phyloP scores from a whole-genome alignment of 2,329 filamentous ascomycete genomes.

The Aureobasidium sp. region DNA sequence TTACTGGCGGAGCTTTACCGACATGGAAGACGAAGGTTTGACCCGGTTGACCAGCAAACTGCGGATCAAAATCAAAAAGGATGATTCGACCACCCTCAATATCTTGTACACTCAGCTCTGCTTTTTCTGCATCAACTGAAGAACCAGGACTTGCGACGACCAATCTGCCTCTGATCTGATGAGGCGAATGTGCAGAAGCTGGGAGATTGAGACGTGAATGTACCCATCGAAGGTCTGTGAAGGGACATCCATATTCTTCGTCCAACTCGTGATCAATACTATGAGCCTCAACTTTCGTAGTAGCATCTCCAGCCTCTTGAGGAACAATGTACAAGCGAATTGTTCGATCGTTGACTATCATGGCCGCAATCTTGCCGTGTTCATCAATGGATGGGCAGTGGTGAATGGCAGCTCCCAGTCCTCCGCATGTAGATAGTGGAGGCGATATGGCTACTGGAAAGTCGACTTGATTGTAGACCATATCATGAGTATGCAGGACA shows the following conservation, averaged over 20 bases:
- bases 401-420: slow-evolving; percentile 28
- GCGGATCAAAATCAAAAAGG: slow-evolving; percentile 26
- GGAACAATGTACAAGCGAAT: slow-evolving; percentile 29
- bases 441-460: slow-evolving; percentile 31
- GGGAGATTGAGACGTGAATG: slow-evolving; percentile 23
- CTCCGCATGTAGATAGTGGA: slow-evolving; percentile 28
- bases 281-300: slow-evolving; percentile 26
- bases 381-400: slow-evolving; percentile 28
- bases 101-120: slow-evolving; percentile 26
- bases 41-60: slow-evolving; percentile 28
- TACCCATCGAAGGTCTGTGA: slow-evolving; percentile 28
- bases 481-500: slow-evolving; percentile 24
- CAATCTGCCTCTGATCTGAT: slow-evolving; percentile 23
- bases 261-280: slow-evolving; percentile 31
- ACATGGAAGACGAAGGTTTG: slow-evolving; percentile 28
- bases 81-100: slow-evolving; percentile 30
- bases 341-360: slow-evolving; percentile 31
- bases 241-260: slow-evolving; percentile 29
- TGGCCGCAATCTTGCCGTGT: slow-evolving; percentile 28
- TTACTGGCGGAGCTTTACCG: slow-evolving; percentile 26
- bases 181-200: slow-evolving; percentile 6
- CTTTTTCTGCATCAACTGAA: slow-evolving; percentile 20
- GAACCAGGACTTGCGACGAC: slow-evolving; percentile 29
- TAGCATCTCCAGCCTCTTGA: slow-evolving; percentile 20
- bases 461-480: slow-evolving; percentile 28